Base-by-base conservation (phyloP, 306 rosid genomes). In the Vicia villosa region DNA sequence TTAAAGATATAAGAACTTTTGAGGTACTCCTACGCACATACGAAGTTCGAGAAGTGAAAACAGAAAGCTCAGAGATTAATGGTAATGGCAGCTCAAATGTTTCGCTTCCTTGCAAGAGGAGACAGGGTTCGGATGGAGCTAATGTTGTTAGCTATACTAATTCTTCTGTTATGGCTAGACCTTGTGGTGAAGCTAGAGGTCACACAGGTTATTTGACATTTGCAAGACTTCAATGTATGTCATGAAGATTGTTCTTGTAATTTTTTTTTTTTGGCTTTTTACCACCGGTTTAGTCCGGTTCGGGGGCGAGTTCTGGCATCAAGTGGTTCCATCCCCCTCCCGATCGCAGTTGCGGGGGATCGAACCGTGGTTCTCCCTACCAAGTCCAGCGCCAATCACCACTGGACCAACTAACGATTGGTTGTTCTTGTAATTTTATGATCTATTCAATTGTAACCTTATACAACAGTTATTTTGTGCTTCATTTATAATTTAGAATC, bases 21-120 rank as follows among this genome's bases (percentile, higher is more conserved):
- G 59, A 52, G 34, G 59, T 52, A 52, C 59, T 52, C 15, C 59
- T 52, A 21, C 30, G 34, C 8, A 26, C 63, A 56, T 56, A 56
- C 12, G 40, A 56, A 28, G 85, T 89, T 69, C 86, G 86, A 38
- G 95, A 87, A 85, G 87, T 55, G 59, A 86, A 81, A 75, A 14
- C 54, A 70, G 86, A 72, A 7, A 58, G 68, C 26, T 36, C 49
- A 15, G 78, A 60, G 4, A 74, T 80, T 3, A 40, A 58, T 40
- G 56, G 65, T 43, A 14, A 56, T 3, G 20, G 17, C 4, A 40
- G 63, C 12, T 74, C 73, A n/a, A 69, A 78, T 61, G 89, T 79
- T 65, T 66, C 86, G 42, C 87, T 69, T 63, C 94, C 97, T 6
- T 62, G 87, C 59, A 92, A 90, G 87, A 87, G 89, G 83, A 80